These are phyloP conservation scores for Crithidia expoeki DNA, from an alignment of 208 protist genomes.

Conservation along the genomic window DNA sequence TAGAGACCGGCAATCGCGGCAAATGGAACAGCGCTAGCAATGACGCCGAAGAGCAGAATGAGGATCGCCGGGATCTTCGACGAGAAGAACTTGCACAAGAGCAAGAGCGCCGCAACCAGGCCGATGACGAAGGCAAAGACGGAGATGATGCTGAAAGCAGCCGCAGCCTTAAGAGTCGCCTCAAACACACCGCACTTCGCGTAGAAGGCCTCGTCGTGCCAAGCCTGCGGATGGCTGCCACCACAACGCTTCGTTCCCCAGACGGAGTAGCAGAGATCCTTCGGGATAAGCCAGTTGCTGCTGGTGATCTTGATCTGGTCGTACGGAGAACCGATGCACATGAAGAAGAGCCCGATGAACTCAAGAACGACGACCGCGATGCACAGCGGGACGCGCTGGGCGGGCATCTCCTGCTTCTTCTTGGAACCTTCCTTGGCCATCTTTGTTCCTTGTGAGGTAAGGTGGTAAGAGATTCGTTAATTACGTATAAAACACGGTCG, in stretches of 20 bases:
- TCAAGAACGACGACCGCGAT: conserved; percentile 27
- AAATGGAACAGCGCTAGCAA: conserved; percentile 32
- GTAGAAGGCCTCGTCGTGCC: conserved; percentile 36
- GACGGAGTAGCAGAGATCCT: conserved; percentile 36
- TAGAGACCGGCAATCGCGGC: conserved; percentile 35
- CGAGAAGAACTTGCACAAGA: conserved; percentile 34
- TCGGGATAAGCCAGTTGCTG: conserved; percentile 1
- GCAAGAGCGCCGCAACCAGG: conserved; percentile 7
- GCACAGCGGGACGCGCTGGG: conserved; percentile 10
- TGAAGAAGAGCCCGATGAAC: conserved; percentile 40
- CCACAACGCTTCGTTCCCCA: conserved; percentile 38
- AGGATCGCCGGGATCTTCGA: conserved; percentile 33
- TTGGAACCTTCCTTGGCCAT: conserved; percentile 32
- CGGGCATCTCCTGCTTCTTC: conserved; percentile 26
- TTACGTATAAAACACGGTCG: not conserved
- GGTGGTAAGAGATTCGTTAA: conserved; percentile 6
- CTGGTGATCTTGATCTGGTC: conserved; percentile 36
- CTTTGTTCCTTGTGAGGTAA: not conserved
- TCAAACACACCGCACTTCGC: conserved; percentile 37
- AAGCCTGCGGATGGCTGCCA: conserved; percentile 23
- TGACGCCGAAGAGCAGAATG: conserved; percentile 34
- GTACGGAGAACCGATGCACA: conserved; percentile 39
- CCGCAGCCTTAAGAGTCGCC: conserved; percentile 39
- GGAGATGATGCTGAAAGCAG: conserved; percentile 39
- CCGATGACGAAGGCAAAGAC: conserved; percentile 30